phyloP scores from a whole-genome alignment of 1,284 basidiomycete genomes.

The Ganoderma lucidum region DNA sequence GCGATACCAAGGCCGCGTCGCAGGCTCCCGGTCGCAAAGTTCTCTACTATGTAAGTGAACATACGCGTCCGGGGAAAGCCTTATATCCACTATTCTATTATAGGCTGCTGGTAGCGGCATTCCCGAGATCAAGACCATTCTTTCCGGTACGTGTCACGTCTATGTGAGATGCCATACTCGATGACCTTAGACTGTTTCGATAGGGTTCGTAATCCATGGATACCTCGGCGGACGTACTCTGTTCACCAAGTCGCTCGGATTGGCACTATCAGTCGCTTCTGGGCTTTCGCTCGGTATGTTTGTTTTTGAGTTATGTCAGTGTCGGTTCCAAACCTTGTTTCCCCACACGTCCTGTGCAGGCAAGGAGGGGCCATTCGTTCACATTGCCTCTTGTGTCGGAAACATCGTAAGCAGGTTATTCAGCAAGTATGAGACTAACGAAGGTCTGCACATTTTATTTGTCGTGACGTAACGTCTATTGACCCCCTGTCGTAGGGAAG shows the following conservation, averaged over 20 bases:
- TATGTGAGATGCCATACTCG: not conserved
- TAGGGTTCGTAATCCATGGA: conserved; percentile 97
- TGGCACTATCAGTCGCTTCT: conserved; percentile 91
- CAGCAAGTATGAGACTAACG: conserved; percentile 91
- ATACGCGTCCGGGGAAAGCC: no score
- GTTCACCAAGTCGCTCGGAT: conserved; percentile 90
- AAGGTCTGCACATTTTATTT: conserved; percentile 58
- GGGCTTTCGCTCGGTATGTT: conserved; percentile 82
- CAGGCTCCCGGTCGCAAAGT: conserved; percentile 60
- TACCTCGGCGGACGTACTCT: conserved; percentile 93
- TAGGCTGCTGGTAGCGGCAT: conserved; percentile 96
- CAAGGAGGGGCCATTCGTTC: conserved; percentile 97
- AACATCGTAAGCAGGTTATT: conserved; percentile 94
- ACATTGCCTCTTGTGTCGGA: conserved; percentile 94
- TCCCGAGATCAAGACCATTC: conserved; percentile 96
- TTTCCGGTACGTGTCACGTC: conserved; percentile 68
- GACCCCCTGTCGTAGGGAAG: conserved; percentile 63
- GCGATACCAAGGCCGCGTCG: conserved; percentile 34
- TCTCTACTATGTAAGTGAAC: conserved; percentile 78
- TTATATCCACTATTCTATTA: conserved; percentile 8
- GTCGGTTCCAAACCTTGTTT: not conserved
- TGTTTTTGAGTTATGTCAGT: not conserved
- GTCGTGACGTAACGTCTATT: not conserved
- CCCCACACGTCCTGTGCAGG: conserved; percentile 41
- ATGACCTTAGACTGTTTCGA: not conserved